Evolutionary conservation across 2,329 filamentous ascomycete genomes (phyloP), one percentile per base, ranked within the genome.

Genomic region (Aspergillus chevalieri): DNA sequence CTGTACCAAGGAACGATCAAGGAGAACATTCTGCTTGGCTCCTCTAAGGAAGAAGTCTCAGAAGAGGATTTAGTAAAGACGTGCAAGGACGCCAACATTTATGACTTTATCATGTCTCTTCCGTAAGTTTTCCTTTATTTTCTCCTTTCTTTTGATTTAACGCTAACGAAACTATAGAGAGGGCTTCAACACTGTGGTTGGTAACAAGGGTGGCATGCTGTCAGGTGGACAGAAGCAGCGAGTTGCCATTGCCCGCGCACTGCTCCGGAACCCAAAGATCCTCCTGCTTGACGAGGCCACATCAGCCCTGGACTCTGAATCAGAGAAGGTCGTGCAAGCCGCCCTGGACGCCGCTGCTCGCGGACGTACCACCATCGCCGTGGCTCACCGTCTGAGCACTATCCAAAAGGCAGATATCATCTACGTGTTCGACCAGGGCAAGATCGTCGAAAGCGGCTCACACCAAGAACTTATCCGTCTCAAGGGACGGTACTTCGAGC

Each of bases 381-480:
- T 98, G 1, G 93, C 93, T 3, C 92, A 98, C 70, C 79, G 93
- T 21, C 74, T 98, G 5, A 89, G 84, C 63, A 96, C 93, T 0
- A 96, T 97, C 52, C 90, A 95, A 66, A 91, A 93, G 66, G 92
- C 92, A 0, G 92, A 97, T 65, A 74, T 92, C 44, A 97, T 97
- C 60, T 96, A 94, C 57, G 92, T 97, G n/a, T 93, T 97, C 65
- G 91, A 96, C 67, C 84, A 88, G 60, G 93, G 92, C 6, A 80
- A 82, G 52, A 82, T 97, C 41, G 87, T 94, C 1, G 92, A 97
- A 74, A 80, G 81, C 57, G 92, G 92, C 4, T 89, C 83, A 7
- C 92, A 97, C 65, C 62, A 73, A 0, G 86, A 89, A 64, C 66
- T 92, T 60, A 83, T 87, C 79, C 78, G 76, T 57, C 78, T 76